Percentiles rank a stretch among this genome's conserved stretches.
phyloP scores from a whole-genome alignment of 768 basidiomycete species.

The Ramaria sp. region DNA sequence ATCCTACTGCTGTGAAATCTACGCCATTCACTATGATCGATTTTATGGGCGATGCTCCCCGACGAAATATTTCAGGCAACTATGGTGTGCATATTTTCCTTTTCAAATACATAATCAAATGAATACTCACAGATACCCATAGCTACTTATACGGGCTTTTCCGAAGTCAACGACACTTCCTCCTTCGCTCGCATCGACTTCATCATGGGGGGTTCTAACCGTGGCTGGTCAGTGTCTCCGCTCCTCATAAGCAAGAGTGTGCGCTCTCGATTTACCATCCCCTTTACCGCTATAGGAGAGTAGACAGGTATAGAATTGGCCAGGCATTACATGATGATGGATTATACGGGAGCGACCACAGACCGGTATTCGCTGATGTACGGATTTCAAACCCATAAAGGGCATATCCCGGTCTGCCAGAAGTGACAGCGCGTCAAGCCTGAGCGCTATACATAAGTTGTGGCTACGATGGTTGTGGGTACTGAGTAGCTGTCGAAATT shows the following conservation, averaged over 20 bases:
- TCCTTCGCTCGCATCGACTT: slow-evolving; percentile 38
- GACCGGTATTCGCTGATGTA: slow-evolving; percentile 39
- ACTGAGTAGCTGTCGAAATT: not conserved
- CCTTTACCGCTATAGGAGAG: slow-evolving; percentile 21
- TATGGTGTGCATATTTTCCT: slow-evolving; percentile 17
- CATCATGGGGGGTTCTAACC: slow-evolving; percentile 37
- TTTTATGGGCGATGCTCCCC: slow-evolving; percentile 30
- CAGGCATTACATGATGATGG: slow-evolving; percentile 38
- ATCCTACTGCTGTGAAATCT: slow-evolving; percentile 21
- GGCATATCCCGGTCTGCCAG: not conserved
- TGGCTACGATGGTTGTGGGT: too few species aligned
- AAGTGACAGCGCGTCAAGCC: not conserved
- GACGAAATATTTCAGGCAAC: slow-evolving; percentile 30
- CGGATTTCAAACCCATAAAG: not conserved
- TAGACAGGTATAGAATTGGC: slow-evolving; percentile 27
- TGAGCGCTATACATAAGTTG: too few species aligned
- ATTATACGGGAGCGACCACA: slow-evolving; percentile 43
- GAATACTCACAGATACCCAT: not conserved
- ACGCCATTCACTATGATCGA: slow-evolving; percentile 35
- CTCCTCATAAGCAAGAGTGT: not conserved
- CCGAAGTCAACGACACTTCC: slow-evolving; percentile 26
- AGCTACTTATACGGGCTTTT: slow-evolving; percentile 43
- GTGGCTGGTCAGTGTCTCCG: slow-evolving; percentile 28
- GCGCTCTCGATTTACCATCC: not conserved
- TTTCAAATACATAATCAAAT: not conserved